Percentiles rank a stretch among this genome's conserved stretches.
Conservation (phyloP, 108 stramenopile species). For the Skeletonema grethae region DNA sequence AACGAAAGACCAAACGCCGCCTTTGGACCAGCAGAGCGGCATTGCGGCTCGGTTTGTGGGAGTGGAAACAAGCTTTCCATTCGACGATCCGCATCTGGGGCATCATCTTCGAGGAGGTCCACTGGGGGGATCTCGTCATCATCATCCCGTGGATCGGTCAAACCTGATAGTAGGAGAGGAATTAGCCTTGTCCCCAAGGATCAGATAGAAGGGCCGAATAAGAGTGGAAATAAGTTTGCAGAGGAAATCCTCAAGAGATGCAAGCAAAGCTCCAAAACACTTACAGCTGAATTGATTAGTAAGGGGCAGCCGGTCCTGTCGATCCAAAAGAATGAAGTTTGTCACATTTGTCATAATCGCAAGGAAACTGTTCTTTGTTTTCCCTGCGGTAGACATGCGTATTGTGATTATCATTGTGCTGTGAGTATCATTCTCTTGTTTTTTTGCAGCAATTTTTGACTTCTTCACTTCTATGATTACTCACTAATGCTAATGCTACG, state of each 20-base stretch:
- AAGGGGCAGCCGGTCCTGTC: conserved; percentile 17
- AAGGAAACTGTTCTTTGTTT: conserved; percentile 45
- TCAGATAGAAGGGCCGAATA: conserved; percentile 16
- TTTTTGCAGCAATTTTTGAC: not conserved
- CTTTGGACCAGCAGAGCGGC: conserved; percentile 21
- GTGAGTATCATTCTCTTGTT: not conserved
- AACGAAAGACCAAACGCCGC: conserved; percentile 36
- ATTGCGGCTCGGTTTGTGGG: conserved; percentile 10
- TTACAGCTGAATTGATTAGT: not conserved
- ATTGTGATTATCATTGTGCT: conserved; percentile 63
- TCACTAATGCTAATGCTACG: too few species aligned
- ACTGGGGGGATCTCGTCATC: not conserved
- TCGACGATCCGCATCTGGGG: not conserved
- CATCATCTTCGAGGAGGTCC: conserved; percentile 1
- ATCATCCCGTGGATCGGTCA: conserved; percentile 8
- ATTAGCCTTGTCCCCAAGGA: conserved; percentile 26
- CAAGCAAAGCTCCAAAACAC: conserved; percentile 22
- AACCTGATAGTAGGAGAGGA: conserved; percentile 18
- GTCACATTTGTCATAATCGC: conserved; percentile 71
- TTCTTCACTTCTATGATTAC: not conserved
- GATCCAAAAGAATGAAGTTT: conserved; percentile 36
- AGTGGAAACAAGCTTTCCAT: conserved; percentile 5
- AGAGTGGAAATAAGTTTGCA: conserved; percentile 13
- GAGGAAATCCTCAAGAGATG: conserved; percentile 42
- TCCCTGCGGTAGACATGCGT: conserved; percentile 59